A percentile compares a stretch with the other conserved stretches of the same genome.
Evolutionary conservation across 371 early-diverging fungal species (phyloP).

Genomic region (Syncephalis plumigaleata): DNA sequence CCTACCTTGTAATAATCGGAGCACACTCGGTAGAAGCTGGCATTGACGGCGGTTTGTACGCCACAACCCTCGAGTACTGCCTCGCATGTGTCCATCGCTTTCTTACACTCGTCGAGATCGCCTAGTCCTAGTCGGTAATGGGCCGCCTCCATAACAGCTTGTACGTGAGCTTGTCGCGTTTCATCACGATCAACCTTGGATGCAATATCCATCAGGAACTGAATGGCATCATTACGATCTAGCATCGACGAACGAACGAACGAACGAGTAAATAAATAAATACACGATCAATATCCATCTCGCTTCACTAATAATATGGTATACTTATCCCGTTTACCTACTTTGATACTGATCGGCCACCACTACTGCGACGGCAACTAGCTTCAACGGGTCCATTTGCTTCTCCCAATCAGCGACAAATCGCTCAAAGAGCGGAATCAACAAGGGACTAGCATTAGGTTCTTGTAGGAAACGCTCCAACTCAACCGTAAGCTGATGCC

Average conservation of each 20-base stretch:
- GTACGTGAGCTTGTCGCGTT: slow-evolving; percentile 65
- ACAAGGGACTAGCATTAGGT: slow-evolving; percentile 58
- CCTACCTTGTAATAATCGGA: slow-evolving; percentile 94
- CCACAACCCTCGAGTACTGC: slow-evolving; percentile 64
- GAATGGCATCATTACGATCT: slow-evolving; percentile 41
- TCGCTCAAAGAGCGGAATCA: slow-evolving; percentile 65
- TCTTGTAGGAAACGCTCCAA: slow-evolving; percentile 57
- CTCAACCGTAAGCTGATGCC: slow-evolving; percentile 88
- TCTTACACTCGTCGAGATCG: slow-evolving; percentile 63
- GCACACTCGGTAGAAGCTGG: slow-evolving; percentile 84
- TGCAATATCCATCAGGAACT: slow-evolving; percentile 42
- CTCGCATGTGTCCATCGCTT: slow-evolving; percentile 69
- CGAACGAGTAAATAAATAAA: too few species aligned
- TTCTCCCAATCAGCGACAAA: slow-evolving; percentile 86
- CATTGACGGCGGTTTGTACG: slow-evolving; percentile 80
- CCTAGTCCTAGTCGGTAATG: slow-evolving; percentile 54
- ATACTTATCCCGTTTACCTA: too few species aligned
- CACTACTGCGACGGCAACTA: slow-evolving; percentile 62
- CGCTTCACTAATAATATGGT: too few species aligned
- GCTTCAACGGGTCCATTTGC: slow-evolving; percentile 82
- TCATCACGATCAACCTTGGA: slow-evolving; percentile 47
- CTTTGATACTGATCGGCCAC: slow-evolving; percentile 62
- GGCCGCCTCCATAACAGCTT: slow-evolving; percentile 75
- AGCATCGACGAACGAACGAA: too few species aligned
- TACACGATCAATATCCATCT: too few species aligned